phyloP scores from a whole-genome alignment of 805 yeast species.

The Pichia occidentalis region DNA sequence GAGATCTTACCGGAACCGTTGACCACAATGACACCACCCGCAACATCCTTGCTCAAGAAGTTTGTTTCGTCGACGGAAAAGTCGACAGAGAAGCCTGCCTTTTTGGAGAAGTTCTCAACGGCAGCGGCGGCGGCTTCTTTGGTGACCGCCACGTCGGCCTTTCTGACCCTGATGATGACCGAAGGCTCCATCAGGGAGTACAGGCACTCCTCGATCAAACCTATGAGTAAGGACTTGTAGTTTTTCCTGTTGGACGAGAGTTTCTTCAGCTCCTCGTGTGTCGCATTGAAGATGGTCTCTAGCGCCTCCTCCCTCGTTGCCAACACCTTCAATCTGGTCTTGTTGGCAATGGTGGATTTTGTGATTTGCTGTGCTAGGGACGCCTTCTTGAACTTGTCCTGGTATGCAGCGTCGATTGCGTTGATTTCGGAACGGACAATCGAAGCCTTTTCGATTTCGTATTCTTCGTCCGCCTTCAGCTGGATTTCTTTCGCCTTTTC shows the following conservation, averaged over 20 bases:
- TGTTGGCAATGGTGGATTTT: slow-evolving; percentile 91
- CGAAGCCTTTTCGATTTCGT: slow-evolving; percentile 94
- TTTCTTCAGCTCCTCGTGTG: slow-evolving; percentile 55
- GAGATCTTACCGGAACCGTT: slow-evolving; percentile 77
- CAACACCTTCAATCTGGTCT: slow-evolving; percentile 86
- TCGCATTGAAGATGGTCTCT: slow-evolving; percentile 63
- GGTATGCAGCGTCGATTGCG: slow-evolving; percentile 74
- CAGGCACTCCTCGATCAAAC: slow-evolving; percentile 74
- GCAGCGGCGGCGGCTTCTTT: slow-evolving; percentile 59
- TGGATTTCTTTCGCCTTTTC: slow-evolving; percentile 96
- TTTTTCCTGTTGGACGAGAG: slow-evolving; percentile 47
- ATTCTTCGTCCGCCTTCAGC: slow-evolving; percentile 96
- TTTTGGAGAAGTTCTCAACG: slow-evolving; percentile 53
- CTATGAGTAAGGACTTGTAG: slow-evolving; percentile 65
- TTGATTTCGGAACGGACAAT: slow-evolving; percentile 90
- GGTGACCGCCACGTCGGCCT: slow-evolving; percentile 55
- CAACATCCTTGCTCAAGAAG: slow-evolving; percentile 53
- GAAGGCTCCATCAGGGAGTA: slow-evolving; percentile 66
- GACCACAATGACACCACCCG: slow-evolving; percentile 80
- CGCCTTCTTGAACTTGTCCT: slow-evolving; percentile 83
- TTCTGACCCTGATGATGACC: slow-evolving; percentile 59
- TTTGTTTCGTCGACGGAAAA: slow-evolving; percentile 50
- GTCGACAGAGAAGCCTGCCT: slow-evolving; percentile 51
- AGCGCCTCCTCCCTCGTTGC: slow-evolving; percentile 79
- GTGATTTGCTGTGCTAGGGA: slow-evolving; percentile 90